phyloP scores from a whole-genome alignment of 495 filamentous ascomycete species.

The Ramalina intermedia region DNA sequence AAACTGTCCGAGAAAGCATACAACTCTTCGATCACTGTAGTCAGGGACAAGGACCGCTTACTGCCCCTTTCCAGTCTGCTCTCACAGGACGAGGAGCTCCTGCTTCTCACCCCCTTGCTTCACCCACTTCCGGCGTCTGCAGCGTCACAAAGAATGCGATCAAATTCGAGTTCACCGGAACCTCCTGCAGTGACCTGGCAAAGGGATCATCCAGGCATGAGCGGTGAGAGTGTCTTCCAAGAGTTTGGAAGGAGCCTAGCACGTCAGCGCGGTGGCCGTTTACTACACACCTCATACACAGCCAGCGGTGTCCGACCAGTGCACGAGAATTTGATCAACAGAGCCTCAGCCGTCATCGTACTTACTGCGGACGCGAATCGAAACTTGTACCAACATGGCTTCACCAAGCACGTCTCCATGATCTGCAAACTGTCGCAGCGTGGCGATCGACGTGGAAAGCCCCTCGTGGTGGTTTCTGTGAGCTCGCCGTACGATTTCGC shows the following conservation, averaged over 20 bases:
- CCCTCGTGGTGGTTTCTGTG: conserved; percentile 71
- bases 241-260: conserved; percentile 71
- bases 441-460: conserved; percentile 44
- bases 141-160: conserved; percentile 19
- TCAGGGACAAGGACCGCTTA: conserved; percentile 65
- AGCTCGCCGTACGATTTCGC: conserved; percentile 91
- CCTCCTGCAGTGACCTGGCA: conserved; percentile 36
- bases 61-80: conserved; percentile 65
- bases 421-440: conserved; percentile 57
- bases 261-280: conserved; percentile 62
- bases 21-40: conserved; percentile 71
- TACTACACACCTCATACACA: conserved; percentile 84
- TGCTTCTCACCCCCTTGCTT: conserved; percentile 70
- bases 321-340: conserved; percentile 77
- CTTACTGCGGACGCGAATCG: conserved; percentile 82
- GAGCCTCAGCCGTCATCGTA: conserved; percentile 72
- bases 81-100: conserved; percentile 66
- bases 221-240: conserved; percentile 74
- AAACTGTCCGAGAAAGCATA: conserved; percentile 69
- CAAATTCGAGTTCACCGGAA: background rate
- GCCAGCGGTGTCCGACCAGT: conserved; percentile 77
- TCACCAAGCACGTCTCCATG: conserved; percentile 88
- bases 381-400: conserved; percentile 79
- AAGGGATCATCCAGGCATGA: conserved; percentile 53
- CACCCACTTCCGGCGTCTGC: conserved; percentile 78